Evolutionary conservation across 139 green algal species (phyloP), one percentile per base, ranked within the genome.

Genomic region (Pseudopediastrum boryanum): DNA sequence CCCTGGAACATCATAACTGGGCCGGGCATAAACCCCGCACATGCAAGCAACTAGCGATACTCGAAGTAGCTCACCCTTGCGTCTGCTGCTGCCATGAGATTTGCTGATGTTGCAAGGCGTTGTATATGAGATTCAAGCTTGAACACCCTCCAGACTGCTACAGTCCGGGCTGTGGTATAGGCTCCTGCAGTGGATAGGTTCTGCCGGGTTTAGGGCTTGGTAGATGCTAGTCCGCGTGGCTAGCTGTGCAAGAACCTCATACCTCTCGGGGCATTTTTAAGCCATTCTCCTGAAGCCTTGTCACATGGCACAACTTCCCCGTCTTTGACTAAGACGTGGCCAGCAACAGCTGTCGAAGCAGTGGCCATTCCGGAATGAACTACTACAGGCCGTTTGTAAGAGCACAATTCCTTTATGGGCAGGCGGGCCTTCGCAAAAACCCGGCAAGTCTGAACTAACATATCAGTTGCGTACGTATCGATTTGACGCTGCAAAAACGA

Each of bases 121-220:
- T 89, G 27, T 51, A 93, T 82, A 72, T 93, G 89, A 27, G 85
- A 87, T 0, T 51, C 48, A 4, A 93, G 78, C 56, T 91, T 89
- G 70, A 93, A 89, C 10, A 93, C 82, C 8, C 75, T 59, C 21
- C 43, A 38, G 23, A 75, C 68, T 39, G 75, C 62, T 0, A 93
- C 72, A 2, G 89, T 93, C 25, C 89, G 78, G 2, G 85, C 83
- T 19, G 88, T 91, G 19, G 89, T 93, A 82, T 93, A 93, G 6
- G 89, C 89, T 16, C 89, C 89, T 88, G 79, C 66, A 74, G n/a
- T 7, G n/a, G 52, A 1, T 69, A 35, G 21, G 29, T 3, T 3
- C 59, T 42, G 16, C 8, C 33, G 13, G 33, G 33, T 39, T 8
- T 21, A 41, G 31, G 5, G 25, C 29, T 21, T 41, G 61, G 9